Percentiles rank a stretch among this genome's conserved stretches.
These are phyloP conservation scores for Alternaria conjuncta DNA, from an alignment of 2,329 filamentous ascomycete species.

Conservation along the genomic window DNA sequence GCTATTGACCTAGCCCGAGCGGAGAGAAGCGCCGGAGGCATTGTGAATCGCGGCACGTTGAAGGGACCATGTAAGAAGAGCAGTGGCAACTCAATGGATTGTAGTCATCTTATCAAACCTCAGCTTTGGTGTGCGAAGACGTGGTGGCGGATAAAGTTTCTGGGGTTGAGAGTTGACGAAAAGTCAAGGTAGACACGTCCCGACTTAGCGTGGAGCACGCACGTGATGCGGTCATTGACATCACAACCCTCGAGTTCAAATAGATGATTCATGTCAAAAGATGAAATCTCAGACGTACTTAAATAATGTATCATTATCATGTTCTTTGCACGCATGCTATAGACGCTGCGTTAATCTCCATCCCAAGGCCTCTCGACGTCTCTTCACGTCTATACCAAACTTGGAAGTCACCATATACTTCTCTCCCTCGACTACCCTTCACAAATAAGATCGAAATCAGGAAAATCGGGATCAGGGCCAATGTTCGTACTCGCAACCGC, in stretches of 20 bases:
- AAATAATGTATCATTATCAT: background rate
- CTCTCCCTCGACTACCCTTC: slow-evolving; percentile 14
- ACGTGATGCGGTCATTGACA: background rate
- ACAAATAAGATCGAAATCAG: slow-evolving; percentile 49
- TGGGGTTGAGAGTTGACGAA: background rate
- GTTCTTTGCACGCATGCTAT: background rate
- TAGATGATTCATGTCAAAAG: background rate
- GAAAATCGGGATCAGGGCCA: slow-evolving; percentile 46
- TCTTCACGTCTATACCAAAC: background rate
- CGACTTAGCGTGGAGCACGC: background rate
- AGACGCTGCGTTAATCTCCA: background rate
- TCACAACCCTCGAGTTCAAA: background rate
- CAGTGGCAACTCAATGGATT: background rate
- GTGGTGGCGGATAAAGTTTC: background rate
- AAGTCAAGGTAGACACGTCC: background rate
- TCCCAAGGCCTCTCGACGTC: background rate
- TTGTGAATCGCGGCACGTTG: background rate
- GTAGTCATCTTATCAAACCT: background rate
- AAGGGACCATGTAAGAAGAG: background rate
- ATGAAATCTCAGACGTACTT: background rate
- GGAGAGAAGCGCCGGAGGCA: background rate
- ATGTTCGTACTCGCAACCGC: slow-evolving; percentile 41
- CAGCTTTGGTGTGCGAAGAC: background rate
- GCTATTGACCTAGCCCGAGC: background rate
- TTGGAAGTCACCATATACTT: background rate